phyloP scores from a whole-genome alignment of 495 filamentous ascomycete genomes.

The Cladorrhinum samala region DNA sequence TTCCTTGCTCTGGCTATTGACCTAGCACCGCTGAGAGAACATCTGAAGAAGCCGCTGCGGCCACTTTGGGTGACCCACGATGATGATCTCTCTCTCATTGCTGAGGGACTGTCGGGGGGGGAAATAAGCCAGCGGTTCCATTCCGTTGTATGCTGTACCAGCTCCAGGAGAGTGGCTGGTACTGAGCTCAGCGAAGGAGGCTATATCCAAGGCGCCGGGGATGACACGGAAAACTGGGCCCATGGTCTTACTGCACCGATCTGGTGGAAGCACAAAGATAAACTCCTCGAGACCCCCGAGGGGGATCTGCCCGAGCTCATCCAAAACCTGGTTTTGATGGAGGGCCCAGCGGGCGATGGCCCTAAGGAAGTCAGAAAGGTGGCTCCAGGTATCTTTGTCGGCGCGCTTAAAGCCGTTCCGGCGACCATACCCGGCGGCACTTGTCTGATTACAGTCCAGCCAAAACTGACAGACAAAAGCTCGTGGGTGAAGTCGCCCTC shows the following conservation, averaged over 20 bases:
- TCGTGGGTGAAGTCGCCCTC: conserved; percentile 29
- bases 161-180: conserved; percentile 61
- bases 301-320: conserved; percentile 61
- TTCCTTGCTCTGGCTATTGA: conserved; percentile 44
- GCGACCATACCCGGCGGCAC: conserved; percentile 6
- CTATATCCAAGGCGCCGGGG: conserved; percentile 91
- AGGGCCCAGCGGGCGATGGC: conserved; percentile 10
- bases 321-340: conserved; percentile 39
- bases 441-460: conserved; percentile 26
- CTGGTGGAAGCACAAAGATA: conserved; percentile 65
- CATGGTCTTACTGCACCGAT: conserved; percentile 63
- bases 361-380: conserved; percentile 29
- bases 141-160: conserved; percentile 73
- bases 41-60: conserved; percentile 52
- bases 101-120: conserved; percentile 11
- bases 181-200: conserved; percentile 61
- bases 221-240: conserved; percentile 90
- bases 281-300: conserved; percentile 54
- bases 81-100: conserved; percentile 22
- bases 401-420: conserved; percentile 21
- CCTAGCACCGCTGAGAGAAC: conserved; percentile 22
- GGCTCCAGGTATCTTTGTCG: conserved; percentile 30
- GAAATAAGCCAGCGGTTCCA: conserved; percentile 49
- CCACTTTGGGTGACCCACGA: conserved; percentile 58
- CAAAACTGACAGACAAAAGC: conserved; percentile 28